Evolutionary conservation across 2,329 filamentous ascomycete species (phyloP), one percentile per base, ranked within the genome.

Genomic region (Penicillium sp.): DNA sequence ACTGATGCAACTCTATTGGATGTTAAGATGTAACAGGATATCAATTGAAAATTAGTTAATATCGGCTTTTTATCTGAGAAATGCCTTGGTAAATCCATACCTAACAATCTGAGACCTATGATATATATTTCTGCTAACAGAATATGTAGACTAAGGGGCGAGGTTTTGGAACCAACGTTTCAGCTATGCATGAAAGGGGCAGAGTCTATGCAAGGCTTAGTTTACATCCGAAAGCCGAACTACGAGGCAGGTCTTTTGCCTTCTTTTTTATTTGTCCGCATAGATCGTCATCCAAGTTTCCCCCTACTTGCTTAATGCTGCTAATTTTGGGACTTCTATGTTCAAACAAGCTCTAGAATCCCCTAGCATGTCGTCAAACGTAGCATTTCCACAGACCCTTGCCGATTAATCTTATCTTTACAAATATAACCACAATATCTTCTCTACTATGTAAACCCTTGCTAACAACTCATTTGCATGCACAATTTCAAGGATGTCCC

Each of bases 401-500:
- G 31, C 11, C 11, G 31, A 33, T 6, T 11, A 33, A 33, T 6
- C 31, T 13, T 33, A 33, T 33, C 11, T 33, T 33, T 15, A 33
- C 31, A 15, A 6, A 5, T 33, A 15, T 0, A 33, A 6, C 31
- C 31, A 33, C 11, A 33, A 13, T 33, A 33, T 33, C 31, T 33
- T 33, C 11, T 33, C 31, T 33, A 33, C 11, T 33, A 33, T 15
- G 0, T 13, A 33, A 4, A 19, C 8, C 29, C n/a, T 11, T 33
- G 13, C 39, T 21, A 3, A 39, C 41, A 31, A 29, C 19, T 10
- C 19, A 39, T 29, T 34, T 5, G 8, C 6, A 44, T 7, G 7
- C 9, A 45, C 34, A 71, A 66, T 72, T 89, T 88, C 73, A 79
- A 78, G 50, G 76, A 82, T 5, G 80, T 80, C 0, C 74, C 79